A percentile compares a stretch with the other conserved stretches of the same genome.
Evolutionary conservation across 805 yeast genomes (phyloP).

Genomic region (Candida dajiaensis): DNA sequence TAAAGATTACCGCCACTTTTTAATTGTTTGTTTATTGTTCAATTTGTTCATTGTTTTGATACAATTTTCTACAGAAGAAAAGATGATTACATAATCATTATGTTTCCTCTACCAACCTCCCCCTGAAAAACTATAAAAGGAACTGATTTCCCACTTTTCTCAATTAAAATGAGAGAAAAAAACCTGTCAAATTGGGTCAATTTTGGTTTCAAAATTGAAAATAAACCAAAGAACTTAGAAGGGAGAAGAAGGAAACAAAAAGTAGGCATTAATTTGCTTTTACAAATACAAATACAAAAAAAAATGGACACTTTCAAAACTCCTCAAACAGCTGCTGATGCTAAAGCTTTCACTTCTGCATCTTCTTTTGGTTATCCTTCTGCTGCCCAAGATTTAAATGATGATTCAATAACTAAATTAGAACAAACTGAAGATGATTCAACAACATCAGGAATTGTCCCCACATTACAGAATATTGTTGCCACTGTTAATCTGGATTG

Average conservation of each 20-base stretch:
- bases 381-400: conserved; percentile 22
- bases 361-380: conserved; percentile 25
- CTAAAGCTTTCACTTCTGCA: conserved; percentile 23
- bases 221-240: no score
- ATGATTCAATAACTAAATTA: conserved; percentile 11
- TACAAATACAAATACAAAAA: neutral
- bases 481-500: conserved; percentile 97
- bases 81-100: no score
- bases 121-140: conserved; percentile 8
- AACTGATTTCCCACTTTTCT: conserved; percentile 5
- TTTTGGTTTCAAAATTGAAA: no score
- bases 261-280: neutral
- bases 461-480: conserved; percentile 89
- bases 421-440: conserved; percentile 43
- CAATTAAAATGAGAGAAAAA: neutral
- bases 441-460: conserved; percentile 91
- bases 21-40: no score
- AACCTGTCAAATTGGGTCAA: neutral
- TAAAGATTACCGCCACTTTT: no score
- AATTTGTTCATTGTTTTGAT: no score
- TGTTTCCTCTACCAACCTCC: neutral
- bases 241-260: no score
- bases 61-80: no score
- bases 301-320: conserved; percentile 24
- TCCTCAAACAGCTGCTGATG: conserved; percentile 25